Base-by-base conservation (phyloP, 108 stramenopile species). In the Licmophora abbreviata region DNA sequence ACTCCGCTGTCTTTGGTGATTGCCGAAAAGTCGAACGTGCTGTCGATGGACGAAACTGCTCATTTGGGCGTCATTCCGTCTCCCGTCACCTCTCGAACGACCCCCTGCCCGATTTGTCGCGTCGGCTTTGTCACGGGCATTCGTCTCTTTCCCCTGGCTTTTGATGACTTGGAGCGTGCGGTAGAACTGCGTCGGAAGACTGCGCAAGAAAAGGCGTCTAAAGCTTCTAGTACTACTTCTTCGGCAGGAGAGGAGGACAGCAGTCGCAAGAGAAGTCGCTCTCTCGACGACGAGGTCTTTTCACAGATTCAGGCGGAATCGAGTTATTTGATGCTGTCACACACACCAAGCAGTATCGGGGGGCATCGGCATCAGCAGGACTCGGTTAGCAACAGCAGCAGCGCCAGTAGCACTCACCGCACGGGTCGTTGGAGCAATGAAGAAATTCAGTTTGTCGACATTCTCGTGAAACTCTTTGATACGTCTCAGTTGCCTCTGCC, bases 401-500 rank as follows among this genome's bases (percentile, higher is more conserved):
- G 54, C 54, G 30, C 69, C 59, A 17, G n/a, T n/a, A n/a, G n/a
- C n/a, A n/a, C n/a, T n/a, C 73, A 71, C 23, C 77, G 88, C 25
- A 89, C 88, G 1, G 88, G 88, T 32, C 76, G 83, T 5, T 89
- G 88, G 88, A 74, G 76, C 12, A 49, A 67, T 0, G 81, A 81
- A 36, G 88, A 89, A 56, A 74, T 71, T 29, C 59, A 64, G 12
- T 79, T 64, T 35, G 77, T 73, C 0, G 76, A 89, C 36, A 64
- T 59, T 24, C 46, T 89, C 8, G 77, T 85, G 23, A 45, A 68
- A 52, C 51, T 59, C 5, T 89, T 89, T 52, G 88, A 89, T 38
- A 48, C 71, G 21, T 81, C 83, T 17, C 31, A 49, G 15, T 55
- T 89, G 14, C 72, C 81, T 4, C 41, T 85, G 8, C 76, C 81